Percentiles rank a stretch among this genome's conserved stretches.
phyloP scores from a whole-genome alignment of 2,329 filamentous ascomycete genomes.

The Periconia sp. region DNA sequence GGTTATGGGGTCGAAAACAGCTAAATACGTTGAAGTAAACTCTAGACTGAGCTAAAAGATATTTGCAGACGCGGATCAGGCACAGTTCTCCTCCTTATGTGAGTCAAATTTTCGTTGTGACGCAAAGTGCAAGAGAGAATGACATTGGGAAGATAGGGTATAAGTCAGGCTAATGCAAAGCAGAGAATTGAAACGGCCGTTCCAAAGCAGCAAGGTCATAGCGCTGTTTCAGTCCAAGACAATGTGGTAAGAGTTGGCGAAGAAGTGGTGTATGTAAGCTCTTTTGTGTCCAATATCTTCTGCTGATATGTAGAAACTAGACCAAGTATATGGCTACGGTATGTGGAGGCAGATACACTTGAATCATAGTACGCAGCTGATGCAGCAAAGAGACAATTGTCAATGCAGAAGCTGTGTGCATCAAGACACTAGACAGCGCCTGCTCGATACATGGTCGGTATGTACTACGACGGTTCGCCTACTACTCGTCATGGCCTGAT shows the following conservation, averaged over 20 bases:
- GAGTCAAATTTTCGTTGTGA: too few species aligned
- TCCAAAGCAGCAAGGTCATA: too few species aligned
- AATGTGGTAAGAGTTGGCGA: conserved; percentile 4
- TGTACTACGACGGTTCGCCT: too few species aligned
- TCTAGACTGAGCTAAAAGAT: too few species aligned
- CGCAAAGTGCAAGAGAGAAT: too few species aligned
- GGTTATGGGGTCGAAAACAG: too few species aligned
- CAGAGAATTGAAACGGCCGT: too few species aligned
- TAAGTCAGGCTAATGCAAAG: too few species aligned
- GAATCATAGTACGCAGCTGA: neutral
- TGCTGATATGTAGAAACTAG: conserved; percentile 26
- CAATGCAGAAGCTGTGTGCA: conserved; percentile 72
- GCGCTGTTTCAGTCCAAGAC: conserved; percentile 4
- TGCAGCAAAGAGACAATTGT: conserved; percentile 71
- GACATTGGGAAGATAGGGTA: too few species aligned
- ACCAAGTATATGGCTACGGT: conserved; percentile 47
- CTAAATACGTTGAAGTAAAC: too few species aligned
- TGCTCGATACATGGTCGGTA: conserved; percentile 71
- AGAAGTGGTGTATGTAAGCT: conserved; percentile 7
- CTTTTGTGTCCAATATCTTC: neutral
- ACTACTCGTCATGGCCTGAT: conserved; percentile 11
- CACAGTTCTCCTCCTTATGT: too few species aligned
- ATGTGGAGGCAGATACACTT: neutral
- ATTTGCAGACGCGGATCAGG: too few species aligned
- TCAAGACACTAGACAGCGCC: conserved; percentile 71